A percentile compares a stretch with the other conserved stretches of the same genome.
Evolutionary conservation across 2,329 filamentous ascomycete species (phyloP).

Genomic region (Cladophialophora carrionii): DNA sequence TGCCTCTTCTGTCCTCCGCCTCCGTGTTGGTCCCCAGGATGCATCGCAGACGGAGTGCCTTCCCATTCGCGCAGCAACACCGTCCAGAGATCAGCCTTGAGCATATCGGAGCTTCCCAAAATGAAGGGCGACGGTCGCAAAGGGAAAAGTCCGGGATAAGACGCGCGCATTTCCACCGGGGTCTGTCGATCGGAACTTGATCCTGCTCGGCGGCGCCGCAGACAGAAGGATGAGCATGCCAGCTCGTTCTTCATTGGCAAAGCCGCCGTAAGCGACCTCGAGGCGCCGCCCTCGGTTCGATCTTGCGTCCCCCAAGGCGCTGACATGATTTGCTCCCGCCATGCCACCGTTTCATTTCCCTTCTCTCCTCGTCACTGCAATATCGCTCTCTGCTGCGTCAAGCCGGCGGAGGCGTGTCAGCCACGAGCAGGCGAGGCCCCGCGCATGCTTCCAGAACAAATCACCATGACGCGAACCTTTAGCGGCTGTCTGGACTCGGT

Average conservation of each 20-base stretch:
- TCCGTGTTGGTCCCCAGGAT: not conserved
- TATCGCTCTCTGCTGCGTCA: not conserved
- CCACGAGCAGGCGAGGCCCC: not conserved
- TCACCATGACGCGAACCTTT: not conserved
- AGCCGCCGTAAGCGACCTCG: not conserved
- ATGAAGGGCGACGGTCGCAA: constrained; percentile 1
- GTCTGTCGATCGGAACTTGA: not conserved
- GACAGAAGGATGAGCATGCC: not conserved
- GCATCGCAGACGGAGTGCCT: not conserved
- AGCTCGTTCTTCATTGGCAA: constrained; percentile 1
- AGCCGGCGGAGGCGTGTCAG: not conserved
- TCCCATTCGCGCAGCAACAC: constrained; percentile 1
- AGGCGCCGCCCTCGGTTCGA: not conserved
- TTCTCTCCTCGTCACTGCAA: constrained; percentile 1
- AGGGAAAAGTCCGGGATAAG: constrained; percentile 9
- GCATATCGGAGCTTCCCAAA: not conserved
- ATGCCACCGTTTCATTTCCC: constrained; percentile 6
- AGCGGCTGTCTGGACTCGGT: not conserved
- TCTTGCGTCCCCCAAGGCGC: not conserved
- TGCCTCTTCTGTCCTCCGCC: not conserved
- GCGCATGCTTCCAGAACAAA: constrained; percentile 6
- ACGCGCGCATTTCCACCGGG: not conserved
- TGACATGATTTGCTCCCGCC: constrained; percentile 1
- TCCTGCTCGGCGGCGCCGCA: not conserved
- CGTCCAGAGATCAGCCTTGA: constrained; percentile 9